Evolutionary conservation across 371 early-diverging fungal genomes (phyloP), one percentile per base, ranked within the genome.

Genomic region (Parasitella parasitica): DNA sequence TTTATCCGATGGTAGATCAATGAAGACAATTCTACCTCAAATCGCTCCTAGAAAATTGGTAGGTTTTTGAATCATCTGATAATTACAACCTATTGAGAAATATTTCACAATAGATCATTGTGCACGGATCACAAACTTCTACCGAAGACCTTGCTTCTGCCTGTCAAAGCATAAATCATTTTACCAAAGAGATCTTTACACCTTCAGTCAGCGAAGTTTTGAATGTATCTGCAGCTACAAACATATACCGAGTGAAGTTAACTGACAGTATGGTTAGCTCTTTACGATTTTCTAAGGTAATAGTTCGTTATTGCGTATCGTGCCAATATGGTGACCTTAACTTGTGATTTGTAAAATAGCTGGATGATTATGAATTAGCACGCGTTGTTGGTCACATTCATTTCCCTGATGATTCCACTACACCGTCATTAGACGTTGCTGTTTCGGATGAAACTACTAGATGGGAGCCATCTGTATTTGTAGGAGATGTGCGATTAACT

Each of bases 251-350:
- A 52, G 86, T 91, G 22, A 73, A 86, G 65, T 68, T 97, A 34
- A 91, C 96, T 1, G 96, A 97, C 74, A 86, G 94, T 28, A 82
- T 97, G 22, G 85, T 95, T 53, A 89, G 87, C 66, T 90, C 92
- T 3, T 70, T 94, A 13, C 81, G 74, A 28, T 86, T 94, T 66
- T 81, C 91, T 15, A 84, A 85, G 78, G 89, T 89, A 81, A 62
- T n/a, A n/a, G n/a, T n/a, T n/a, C n/a, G n/a, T n/a, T n/a, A n/a
- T n/a, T n/a, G n/a, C n/a, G n/a, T n/a, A n/a, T n/a, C n/a, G n/a
- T n/a, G n/a, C n/a, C n/a, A n/a, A n/a, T n/a, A n/a, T n/a, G n/a
- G n/a, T n/a, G n/a, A n/a, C n/a, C n/a, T n/a, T n/a, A n/a, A n/a
- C n/a, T n/a, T 9, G 27, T 9, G 13, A 43, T n/a, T n/a, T n/a